These are phyloP conservation scores for Fusarium austroafricanum DNA, from an alignment of 2,329 filamentous ascomycete species.

Conservation along the genomic window DNA sequence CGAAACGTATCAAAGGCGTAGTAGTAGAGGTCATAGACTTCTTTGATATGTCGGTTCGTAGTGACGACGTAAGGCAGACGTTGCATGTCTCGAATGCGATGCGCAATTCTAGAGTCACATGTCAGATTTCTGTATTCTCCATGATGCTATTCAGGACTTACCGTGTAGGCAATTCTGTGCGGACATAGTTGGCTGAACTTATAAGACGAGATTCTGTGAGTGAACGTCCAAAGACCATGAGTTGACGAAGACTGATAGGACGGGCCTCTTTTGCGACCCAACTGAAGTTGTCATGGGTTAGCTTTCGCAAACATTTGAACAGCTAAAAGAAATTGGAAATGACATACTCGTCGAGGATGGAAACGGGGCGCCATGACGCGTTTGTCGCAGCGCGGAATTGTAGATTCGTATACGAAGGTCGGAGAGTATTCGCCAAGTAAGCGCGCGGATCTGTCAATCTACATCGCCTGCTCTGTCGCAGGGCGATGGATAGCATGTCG, in stretches of 20 bases:
- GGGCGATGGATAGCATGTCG: constrained; percentile 60
- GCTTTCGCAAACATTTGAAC: constrained; percentile 15
- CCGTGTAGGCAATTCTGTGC: constrained; percentile 86
- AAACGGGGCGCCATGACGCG: constrained; percentile 70
- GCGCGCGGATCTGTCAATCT: constrained; percentile 45
- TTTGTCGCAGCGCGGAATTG: constrained; percentile 42
- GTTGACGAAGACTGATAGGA: constrained; percentile 94
- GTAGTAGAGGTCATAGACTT: constrained; percentile 97
- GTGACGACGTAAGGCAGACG: constrained; percentile 95
- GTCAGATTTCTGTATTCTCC: constrained; percentile 19
- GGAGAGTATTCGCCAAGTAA: constrained; percentile 24
- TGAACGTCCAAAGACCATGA: constrained; percentile 96
- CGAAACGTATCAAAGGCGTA: constrained; percentile 94
- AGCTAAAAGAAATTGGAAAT: constrained; percentile 7
- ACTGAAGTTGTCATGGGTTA: constrained; percentile 59
- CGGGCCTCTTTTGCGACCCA: constrained; percentile 93
- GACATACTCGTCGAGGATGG: constrained; percentile 72
- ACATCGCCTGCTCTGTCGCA: constrained; percentile 59
- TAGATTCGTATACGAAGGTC: constrained; percentile 15
- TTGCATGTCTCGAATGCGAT: constrained; percentile 97
- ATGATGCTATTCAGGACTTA: constrained; percentile 33
- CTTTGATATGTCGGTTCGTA: constrained; percentile 91
- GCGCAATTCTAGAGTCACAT: constrained; percentile 74
- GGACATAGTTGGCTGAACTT: constrained; percentile 96
- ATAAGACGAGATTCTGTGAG: constrained; percentile 90